Base-by-base conservation (phyloP, 148 eudicot genomes). In the Silene uniflora region DNA sequence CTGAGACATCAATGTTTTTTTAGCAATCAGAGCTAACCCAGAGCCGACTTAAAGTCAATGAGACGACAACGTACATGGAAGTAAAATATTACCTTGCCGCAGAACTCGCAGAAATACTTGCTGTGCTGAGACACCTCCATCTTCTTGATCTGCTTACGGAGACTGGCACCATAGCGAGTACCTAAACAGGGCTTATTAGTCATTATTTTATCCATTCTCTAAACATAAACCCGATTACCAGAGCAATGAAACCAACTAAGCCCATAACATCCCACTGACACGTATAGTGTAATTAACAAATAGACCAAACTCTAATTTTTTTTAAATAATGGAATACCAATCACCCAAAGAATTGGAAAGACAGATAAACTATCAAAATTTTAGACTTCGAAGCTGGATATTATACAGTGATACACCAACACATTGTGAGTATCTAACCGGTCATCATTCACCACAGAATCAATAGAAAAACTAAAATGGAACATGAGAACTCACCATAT, bases 51-150 rank as follows among this genome's bases (percentile, higher is more conserved):
- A 52, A 52, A 49, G 55, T 17, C 12, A 49, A 49, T 0, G 10
- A 9, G 19, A 3, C 6, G 10, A 49, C 55, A 17, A 11, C 16
- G 9, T 49, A 49, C 0, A 49, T 49, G 17, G 55, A 49, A 52
- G 44, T 5, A 35, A 5, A 25, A 17, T 49, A 56, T 47, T 66
- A 90, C 98, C 98, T 93, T 93, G 32, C 98, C 98, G 59, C 98
- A 93, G 80, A 93, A 93, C 88, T 93, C 98, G 46, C 98, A 93
- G 82, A 93, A 90, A 83, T 89, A 93, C 81, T 93, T 93, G 93
- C 93, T 90, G 87, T 93, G 98, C 79, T 93, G 98, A 29, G 91
- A 87, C 19, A 93, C 96, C 71, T 93, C 98, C 98, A 93, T 93
- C 91, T 93, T 93, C 89, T 93, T 93, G 42, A 93, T 89, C 83